Conservation (phyloP, 2,329 filamentous ascomycete species). For the Aspergillus fumigatus region DNA sequence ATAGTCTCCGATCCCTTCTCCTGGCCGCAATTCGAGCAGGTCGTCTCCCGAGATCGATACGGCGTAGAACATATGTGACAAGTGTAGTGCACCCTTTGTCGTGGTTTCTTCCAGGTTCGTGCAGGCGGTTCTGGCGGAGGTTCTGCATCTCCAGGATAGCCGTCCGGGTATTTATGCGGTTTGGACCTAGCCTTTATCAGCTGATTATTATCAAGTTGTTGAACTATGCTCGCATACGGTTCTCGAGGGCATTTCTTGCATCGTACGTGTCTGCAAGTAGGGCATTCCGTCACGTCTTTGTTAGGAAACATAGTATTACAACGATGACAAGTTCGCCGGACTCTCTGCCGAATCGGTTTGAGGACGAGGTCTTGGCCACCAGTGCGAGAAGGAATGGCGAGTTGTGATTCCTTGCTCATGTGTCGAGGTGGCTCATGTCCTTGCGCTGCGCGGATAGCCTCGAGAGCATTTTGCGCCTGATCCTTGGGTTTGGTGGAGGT, state of each 20-base stretch:
- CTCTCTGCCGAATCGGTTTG: conserved; percentile 66
- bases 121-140: conserved; percentile 30
- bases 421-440: conserved; percentile 37
- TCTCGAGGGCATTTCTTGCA: conserved; percentile 78
- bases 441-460: conserved; percentile 14
- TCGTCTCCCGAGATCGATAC: conserved; percentile 29
- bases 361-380: conserved; percentile 68
- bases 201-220: background rate
- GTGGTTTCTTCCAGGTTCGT: conserved; percentile 35
- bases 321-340: conserved; percentile 71
- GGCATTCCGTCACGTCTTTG: conserved; percentile 57
- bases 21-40: conserved; percentile 38
- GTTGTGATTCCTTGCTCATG: conserved; percentile 27
- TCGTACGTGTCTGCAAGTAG: conserved; percentile 64
- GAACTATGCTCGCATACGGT: conserved; percentile 54
- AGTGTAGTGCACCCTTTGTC: conserved; percentile 37
- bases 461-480: conserved; percentile 44
- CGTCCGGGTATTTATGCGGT: conserved; percentile 40
- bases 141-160: conserved; percentile 43
- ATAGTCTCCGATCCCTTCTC: conserved; percentile 38
- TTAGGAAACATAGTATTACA: conserved; percentile 61
- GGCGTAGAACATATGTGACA: conserved; percentile 37
- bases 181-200: conserved; percentile 30
- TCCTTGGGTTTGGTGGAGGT: conserved; percentile 63
- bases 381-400: conserved; percentile 57